Base-by-base conservation (phyloP, 2,329 filamentous ascomycete species). In the Stachybotrys chlorohalonatus region DNA sequence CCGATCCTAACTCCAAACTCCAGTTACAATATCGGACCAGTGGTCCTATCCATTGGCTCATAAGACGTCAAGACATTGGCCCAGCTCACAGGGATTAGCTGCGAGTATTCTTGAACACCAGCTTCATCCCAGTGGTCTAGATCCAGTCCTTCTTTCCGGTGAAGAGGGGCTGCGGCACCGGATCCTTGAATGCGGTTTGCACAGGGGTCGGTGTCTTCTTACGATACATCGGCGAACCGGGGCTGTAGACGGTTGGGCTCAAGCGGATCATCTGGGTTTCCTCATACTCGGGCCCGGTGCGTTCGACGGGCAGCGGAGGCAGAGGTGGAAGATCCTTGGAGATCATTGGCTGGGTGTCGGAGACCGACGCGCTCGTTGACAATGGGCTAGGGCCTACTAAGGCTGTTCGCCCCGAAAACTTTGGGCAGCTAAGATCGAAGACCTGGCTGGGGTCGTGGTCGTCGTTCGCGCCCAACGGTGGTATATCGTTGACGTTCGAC, bases 401-500 rank as follows among this genome's bases (percentile, higher is more conserved):
- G 46, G 9, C 9, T 8, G 16, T 11, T 8, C 46, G 9, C 46
- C 9, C 46, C 15, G n/a, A n/a, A n/a, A 47, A 47, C n/a, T 66
- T 63, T 3, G 69, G 67, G 52, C 64, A 72, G 46, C 67, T 69
- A 39, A 77, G 63, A 52, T 66, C 66, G 55, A 76, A 68, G 5
- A 74, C 68, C 52, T 71, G 70, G 56, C 53, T 57, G 16, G 54
- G 13, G 32, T 64, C 59, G 51, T 60, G 57, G 17, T 51, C 49
- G 24, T 17, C n/a, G 5, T 9, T 39, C 15, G 49, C 31, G 24
- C 58, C 56, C 16, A 62, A 48, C 7, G 60, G 70, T 1, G 71
- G 68, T 57, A 81, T 75, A 58, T 82, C 78, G 13, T 77, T 71
- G 36, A 80, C 75, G 53, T 77, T 82, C 31, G 85, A 89, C 54